Base-by-base conservation (phyloP, 2,329 filamentous ascomycete genomes). In the Penicillium hesseltinei region DNA sequence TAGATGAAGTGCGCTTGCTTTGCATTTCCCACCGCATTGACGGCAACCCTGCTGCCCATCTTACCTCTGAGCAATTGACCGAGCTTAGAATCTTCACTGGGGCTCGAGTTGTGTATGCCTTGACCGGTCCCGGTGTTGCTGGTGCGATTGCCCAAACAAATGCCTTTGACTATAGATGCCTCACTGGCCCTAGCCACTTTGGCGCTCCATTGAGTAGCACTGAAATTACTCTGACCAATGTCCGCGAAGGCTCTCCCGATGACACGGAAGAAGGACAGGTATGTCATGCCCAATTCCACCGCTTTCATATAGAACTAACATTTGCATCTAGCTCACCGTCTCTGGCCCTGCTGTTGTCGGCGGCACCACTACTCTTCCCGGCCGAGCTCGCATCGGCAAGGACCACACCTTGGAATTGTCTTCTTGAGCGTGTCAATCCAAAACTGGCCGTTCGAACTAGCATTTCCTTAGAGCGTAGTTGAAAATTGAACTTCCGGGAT, bases 71-170 rank as follows among this genome's bases (percentile, higher is more conserved):
- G 23, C 84, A 87, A 50, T 80, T 97, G 40, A 91, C 89, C 0
- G 91, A 97, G 69, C 77, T 97, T 56, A 86, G 92, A 45, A 83
- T 95, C 51, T 90, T 92, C 73, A 90, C 89, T 2, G 85, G 88
- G 29, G 88, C 91, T 2, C 85, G 91, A 51, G 81, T 97, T 56
- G 81, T 95, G 50, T 96, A 97, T 73, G 92, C 92, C 3, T 81
- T 99, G 54, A 89, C 91, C 19, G 87, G 89, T 0, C 80, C 91
- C 25, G 84, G 85, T 59, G 90, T 97, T n/a, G 93, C 92, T 2
- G 94, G 94, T 38, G 88, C 92, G 0, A 84, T 96, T n/a, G 81
- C 88, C 1, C 93, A 97, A 77, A 96, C 90, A 8, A 87, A 90
- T 60, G 82, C 92, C 39, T 95, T 90, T 70, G 93, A 97, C 72